Conservation (phyloP, 257 asterid genomes). For the Solanum raphanifolium region DNA sequence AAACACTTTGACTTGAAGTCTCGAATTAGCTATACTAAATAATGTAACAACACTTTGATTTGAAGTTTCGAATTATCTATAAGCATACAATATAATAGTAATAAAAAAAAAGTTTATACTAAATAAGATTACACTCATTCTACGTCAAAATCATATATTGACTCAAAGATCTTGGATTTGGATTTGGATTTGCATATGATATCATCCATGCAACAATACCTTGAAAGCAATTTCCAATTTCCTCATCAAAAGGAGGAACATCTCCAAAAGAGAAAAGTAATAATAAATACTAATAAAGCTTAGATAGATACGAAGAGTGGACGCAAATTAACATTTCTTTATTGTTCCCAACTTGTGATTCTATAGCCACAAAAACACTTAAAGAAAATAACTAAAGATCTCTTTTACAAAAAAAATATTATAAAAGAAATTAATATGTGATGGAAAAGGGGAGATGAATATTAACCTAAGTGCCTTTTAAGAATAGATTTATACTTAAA, state of each 20-base stretch:
- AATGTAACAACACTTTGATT: neutral
- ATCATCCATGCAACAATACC: neutral
- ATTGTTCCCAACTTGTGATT: neutral
- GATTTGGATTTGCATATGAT: neutral
- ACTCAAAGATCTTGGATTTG: neutral
- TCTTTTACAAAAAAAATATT: neutral
- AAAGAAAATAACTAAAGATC: neutral
- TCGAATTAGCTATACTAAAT: neutral
- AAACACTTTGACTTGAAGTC: neutral
- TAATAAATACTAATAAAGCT: neutral
- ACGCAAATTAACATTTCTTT: neutral
- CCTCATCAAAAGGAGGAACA: neutral
- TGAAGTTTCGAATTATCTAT: no score
- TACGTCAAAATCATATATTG: neutral
- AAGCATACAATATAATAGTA: no score
- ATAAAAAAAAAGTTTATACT: neutral
- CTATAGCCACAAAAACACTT: neutral
- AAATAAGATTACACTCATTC: neutral
- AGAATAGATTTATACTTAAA: neutral
- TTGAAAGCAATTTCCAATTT: neutral
- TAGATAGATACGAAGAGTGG: neutral
- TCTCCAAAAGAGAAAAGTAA: neutral
- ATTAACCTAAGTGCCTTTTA: neutral
- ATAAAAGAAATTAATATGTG: neutral
- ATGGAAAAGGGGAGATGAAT: neutral